A percentile compares a stretch with the other conserved stretches of the same genome.
These are phyloP conservation scores for Quercus wislizeni DNA, from an alignment of 306 rosid genomes.

Conservation along the genomic window DNA sequence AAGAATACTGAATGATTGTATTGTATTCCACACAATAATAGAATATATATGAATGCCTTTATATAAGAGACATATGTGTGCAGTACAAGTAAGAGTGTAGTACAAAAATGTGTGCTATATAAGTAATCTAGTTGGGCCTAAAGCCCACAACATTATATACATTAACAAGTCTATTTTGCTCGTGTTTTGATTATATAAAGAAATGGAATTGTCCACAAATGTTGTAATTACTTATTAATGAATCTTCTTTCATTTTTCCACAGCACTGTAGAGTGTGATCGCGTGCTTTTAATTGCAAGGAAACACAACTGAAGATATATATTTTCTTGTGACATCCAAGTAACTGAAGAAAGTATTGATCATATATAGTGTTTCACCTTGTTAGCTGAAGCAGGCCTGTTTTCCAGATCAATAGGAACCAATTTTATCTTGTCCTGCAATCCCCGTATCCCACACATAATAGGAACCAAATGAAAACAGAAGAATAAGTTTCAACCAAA, in stretches of 20 bases:
- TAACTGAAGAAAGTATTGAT: not conserved
- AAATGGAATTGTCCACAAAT: not conserved
- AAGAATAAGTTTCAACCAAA: not conserved
- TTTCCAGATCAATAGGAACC: constrained; percentile 68
- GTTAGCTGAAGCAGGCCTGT: constrained; percentile 73
- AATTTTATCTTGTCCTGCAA: constrained; percentile 63
- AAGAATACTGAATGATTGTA: too few species aligned
- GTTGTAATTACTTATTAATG: not conserved
- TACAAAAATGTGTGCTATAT: too few species aligned
- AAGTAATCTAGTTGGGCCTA: too few species aligned
- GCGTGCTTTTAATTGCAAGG: not conserved
- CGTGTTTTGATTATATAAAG: not conserved
- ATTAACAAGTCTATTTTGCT: too few species aligned
- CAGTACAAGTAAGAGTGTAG: too few species aligned
- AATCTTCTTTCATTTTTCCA: not conserved
- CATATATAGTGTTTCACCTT: constrained; percentile 41
- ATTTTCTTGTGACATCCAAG: not conserved
- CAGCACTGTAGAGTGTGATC: not conserved
- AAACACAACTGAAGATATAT: not conserved
- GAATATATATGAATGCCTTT: too few species aligned
- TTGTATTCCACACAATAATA: too few species aligned
- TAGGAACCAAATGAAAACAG: not conserved
- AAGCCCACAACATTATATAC: too few species aligned
- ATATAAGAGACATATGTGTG: too few species aligned
- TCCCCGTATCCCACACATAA: constrained; percentile 42